Conservation (phyloP, 371 early-diverging fungal species). For the Batkoa obscura region DNA sequence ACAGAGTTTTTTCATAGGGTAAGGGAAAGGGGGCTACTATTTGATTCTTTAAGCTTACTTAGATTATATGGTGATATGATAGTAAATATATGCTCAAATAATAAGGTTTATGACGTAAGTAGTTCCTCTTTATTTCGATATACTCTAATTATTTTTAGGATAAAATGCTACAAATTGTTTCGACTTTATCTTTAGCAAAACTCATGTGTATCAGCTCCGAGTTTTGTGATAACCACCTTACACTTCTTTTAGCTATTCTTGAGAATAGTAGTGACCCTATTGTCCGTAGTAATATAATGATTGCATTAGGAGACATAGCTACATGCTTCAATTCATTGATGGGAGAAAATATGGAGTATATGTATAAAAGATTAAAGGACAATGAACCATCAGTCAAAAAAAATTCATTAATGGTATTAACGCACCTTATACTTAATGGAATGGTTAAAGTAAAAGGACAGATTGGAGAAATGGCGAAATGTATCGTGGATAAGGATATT, state of each 20-base stretch:
- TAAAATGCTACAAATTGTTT: conserved; percentile 57
- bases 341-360: conserved; percentile 77
- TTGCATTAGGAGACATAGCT: conserved; percentile 71
- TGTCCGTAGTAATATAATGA: conserved; percentile 72
- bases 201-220: conserved; percentile 89
- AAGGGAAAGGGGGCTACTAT: conserved; percentile 79
- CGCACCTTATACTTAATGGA: conserved; percentile 89
- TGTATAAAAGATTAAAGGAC: conserved; percentile 78
- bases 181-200: conserved; percentile 73
- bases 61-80: conserved; percentile 64
- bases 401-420: conserved; percentile 92
- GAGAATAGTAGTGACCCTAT: conserved; percentile 59
- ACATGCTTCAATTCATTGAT: conserved; percentile 87
- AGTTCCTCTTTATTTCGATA: not conserved
- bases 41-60: conserved; percentile 52
- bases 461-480: conserved; percentile 90
- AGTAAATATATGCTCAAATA: conserved; percentile 56
- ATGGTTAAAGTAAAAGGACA: conserved; percentile 98
- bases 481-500: conserved; percentile 69
- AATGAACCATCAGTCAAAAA: conserved; percentile 61
- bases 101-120: conserved; percentile 53
- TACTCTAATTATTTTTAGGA: conserved; percentile 21
- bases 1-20: conserved; percentile 65
- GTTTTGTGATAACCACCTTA: conserved; percentile 83
- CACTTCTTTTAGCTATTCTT: conserved; percentile 70